Base-by-base conservation (phyloP, 805 yeast species). In the Candida broadrunensis region DNA sequence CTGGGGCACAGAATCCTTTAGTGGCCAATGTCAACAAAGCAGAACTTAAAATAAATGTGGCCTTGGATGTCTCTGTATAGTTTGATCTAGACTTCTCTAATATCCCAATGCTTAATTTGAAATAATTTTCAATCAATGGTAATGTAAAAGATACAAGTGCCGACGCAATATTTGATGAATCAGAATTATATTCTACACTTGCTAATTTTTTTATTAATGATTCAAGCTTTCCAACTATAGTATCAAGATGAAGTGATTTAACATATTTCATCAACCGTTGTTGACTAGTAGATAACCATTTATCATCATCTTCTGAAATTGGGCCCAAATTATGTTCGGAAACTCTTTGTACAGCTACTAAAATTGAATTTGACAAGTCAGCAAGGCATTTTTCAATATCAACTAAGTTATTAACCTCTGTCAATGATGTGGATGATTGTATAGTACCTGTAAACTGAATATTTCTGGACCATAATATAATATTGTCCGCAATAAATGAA, bases 1-100 rank as follows among this genome's bases (percentile, higher is more conserved):
- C 85, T 11, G 99, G 99, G 2, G 95, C 78, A 56, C 99, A 93
- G 75, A 89, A 90, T 0, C 99, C 99, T 40, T 83, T 77, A 12
- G 78, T 78, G 1, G 95, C 79, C 21, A 93, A 63, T 6, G 73
- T 74, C 45, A 73, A 65, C 29, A 93, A 70, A 6, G 81, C 55
- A 5, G 72, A 63, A 7, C 83, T 51, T 37, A 93, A 63, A 29
- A 78, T 67, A 52, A 68, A 83, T 0, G 88, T 71, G 7, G 89
- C 83, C 46, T 78, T 78, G 4, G 87, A 71, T 8, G 79, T 64
- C 21, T 75, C 71, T 16, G 61, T 45, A 54, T 86, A 86, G 52
- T 79, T 72, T 0, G 49, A 48, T 35, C 75, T 68, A 8, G 73
- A 55, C 40, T 76, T 75, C 12, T 58, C 54, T 38, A 78, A 54